Evolutionary conservation across 73 alveolate genomes (phyloP), one percentile per base, ranked within the genome.

Genomic region (Stentor coeruleus): DNA sequence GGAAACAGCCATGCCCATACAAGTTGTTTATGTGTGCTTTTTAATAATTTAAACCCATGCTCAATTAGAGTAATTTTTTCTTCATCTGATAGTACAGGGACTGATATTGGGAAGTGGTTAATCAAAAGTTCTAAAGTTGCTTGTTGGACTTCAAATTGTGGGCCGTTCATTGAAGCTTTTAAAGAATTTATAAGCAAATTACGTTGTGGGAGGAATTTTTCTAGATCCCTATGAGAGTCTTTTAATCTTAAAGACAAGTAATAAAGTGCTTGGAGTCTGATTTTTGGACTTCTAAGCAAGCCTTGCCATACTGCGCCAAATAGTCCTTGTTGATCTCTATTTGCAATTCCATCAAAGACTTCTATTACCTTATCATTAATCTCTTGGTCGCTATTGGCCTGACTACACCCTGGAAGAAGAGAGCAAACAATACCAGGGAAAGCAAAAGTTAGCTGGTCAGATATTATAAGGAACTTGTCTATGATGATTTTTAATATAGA

Each of bases 281-380:
- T 26, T 66, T 31, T 0, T 28, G 42, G 36, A 33, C 79, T 66
- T 66, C 79, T 20, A 20, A 66, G 37, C 14, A 66, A 20, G 14
- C 49, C 36, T 66, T 66, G 79, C 79, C 79, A 66, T 40, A 66
- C 37, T 20, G 79, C 79, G 26, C 79, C 79, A 33, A 66, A 66
- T 2, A 66, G 79, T 0, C 79, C 39, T 1, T 20, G n/a, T 26
- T 33, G n/a, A 40, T 66, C 79, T 20, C 11, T 20, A 20, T 20
- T 40, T 0, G 42, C 39, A 40, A 66, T 20, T 31, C 39, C 37
- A 40, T 66, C 79, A 33, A 66, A 66, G 33, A 66, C 33, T 33
- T 66, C 42, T 26, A 20, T 26, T 14, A 31, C 33, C 39, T 31
- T 20, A 20, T 20, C n/a, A 1, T 20, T 15, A 28, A 66, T 66